Percentiles rank a stretch among this genome's conserved stretches.
phyloP scores from a whole-genome alignment of 176 grass and related monocot species.

The Zea luxurians region DNA sequence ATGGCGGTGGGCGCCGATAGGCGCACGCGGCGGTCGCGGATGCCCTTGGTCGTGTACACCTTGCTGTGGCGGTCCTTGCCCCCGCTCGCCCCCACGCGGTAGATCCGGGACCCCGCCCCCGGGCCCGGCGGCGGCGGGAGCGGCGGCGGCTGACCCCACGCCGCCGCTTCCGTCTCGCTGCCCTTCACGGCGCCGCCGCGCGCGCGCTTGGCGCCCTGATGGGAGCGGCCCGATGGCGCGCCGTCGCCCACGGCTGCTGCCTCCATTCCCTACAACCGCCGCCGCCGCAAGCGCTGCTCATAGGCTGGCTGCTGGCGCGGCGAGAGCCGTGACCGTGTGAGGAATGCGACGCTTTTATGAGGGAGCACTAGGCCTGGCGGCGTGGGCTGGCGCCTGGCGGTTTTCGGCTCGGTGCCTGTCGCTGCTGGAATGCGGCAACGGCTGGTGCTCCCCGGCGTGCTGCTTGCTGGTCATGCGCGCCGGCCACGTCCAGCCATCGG shows the following conservation, averaged over 20 bases:
- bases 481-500: background rate
- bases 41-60: slow-evolving; percentile 81
- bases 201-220: slow-evolving; percentile 46
- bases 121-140: background rate
- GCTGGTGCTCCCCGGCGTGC: slow-evolving; percentile 11
- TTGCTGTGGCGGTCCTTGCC: slow-evolving; percentile 95
- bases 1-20: slow-evolving; percentile 79
- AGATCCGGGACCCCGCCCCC: slow-evolving; percentile 69
- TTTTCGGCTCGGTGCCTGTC: background rate
- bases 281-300: slow-evolving; percentile 12
- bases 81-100: slow-evolving; percentile 43
- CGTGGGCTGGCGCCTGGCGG: background rate
- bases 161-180: background rate
- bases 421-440: background rate
- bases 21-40: slow-evolving; percentile 83
- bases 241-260: slow-evolving; percentile 20
- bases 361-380: background rate
- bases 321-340: background rate
- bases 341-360: slow-evolving; percentile 27
- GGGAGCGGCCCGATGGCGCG: background rate
- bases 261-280: slow-evolving; percentile 16
- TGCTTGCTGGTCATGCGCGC: background rate
- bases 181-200: slow-evolving; percentile 37
- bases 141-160: slow-evolving; percentile 36
- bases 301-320: slow-evolving; percentile 21